phyloP scores from a whole-genome alignment of 805 yeast species.

The Nakazawaea ernobii region DNA sequence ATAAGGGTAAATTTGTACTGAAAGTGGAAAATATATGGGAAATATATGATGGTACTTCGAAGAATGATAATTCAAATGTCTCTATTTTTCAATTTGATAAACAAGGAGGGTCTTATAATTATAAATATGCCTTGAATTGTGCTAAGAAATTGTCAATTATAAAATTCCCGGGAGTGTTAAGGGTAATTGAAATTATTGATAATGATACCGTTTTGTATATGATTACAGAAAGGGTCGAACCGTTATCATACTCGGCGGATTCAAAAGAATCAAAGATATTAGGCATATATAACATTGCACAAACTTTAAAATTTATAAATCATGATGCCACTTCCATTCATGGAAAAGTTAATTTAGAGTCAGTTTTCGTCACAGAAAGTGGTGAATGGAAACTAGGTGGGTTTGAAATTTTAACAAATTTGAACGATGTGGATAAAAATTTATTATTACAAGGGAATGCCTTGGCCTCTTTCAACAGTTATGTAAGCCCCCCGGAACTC shows the following conservation, averaged over 20 bases:
- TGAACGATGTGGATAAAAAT: slow-evolving; percentile 41
- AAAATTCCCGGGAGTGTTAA: slow-evolving; percentile 65
- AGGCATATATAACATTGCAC: slow-evolving; percentile 52
- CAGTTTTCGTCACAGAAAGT: slow-evolving; percentile 56
- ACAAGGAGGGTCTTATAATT: slow-evolving; percentile 27
- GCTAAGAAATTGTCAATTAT: slow-evolving; percentile 45
- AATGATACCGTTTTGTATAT: slow-evolving; percentile 51
- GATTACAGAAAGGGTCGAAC: slow-evolving; percentile 62
- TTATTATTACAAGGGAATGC: slow-evolving; percentile 18
- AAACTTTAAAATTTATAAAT: slow-evolving; percentile 53
- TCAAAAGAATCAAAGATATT: slow-evolving; percentile 33
- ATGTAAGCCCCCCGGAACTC: slow-evolving; percentile 41
- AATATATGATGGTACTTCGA: slow-evolving; percentile 51
- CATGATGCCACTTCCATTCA: slow-evolving; percentile 53
- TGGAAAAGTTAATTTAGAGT: slow-evolving; percentile 51
- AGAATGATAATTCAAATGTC: slow-evolving; percentile 44
- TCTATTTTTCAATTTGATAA: slow-evolving; percentile 64
- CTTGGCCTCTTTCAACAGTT: slow-evolving; percentile 19
- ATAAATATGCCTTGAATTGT: slow-evolving; percentile 38
- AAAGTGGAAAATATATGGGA: slow-evolving; percentile 49
- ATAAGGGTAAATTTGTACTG: slow-evolving; percentile 32
- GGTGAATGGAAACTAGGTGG: slow-evolving; percentile 90
- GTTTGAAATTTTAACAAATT: slow-evolving; percentile 58
- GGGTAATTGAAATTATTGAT: slow-evolving; percentile 58
- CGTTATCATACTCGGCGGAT: slow-evolving; percentile 33